A percentile compares a stretch with the other conserved stretches of the same genome.
phyloP scores from a whole-genome alignment of 2,329 filamentous ascomycete genomes.

The Talaromyces marneffei region DNA sequence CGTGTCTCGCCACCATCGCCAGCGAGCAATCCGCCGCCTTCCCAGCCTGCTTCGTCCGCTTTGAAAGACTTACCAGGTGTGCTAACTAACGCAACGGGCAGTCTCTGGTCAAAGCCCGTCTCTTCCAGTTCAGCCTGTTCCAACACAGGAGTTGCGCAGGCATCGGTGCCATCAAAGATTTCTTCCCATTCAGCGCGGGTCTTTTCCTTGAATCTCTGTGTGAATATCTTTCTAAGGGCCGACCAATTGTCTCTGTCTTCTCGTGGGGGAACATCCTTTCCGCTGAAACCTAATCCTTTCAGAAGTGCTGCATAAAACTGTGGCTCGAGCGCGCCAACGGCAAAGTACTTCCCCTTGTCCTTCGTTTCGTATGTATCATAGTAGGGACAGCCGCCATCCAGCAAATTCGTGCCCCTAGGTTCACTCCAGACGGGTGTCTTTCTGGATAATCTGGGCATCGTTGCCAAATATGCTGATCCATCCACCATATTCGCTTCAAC shows the following conservation, averaged over 20 bases:
- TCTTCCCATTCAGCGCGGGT: constrained; percentile 74
- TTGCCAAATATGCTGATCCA: constrained; percentile 70
- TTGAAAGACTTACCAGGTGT: constrained; percentile 61
- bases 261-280: constrained; percentile 42
- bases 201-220: constrained; percentile 59
- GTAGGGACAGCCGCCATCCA: constrained; percentile 81
- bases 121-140: constrained; percentile 65
- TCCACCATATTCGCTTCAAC: constrained; percentile 98
- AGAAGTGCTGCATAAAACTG: constrained; percentile 71
- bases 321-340: constrained; percentile 85
- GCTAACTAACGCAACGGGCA: constrained; percentile 49
- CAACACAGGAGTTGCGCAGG: constrained; percentile 84
- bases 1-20: constrained; percentile 68
- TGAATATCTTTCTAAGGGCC: constrained; percentile 57
- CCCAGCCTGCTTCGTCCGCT: constrained; percentile 64
- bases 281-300: constrained; percentile 57
- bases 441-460: constrained; percentile 64
- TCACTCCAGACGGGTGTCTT: constrained; percentile 58
- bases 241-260: constrained; percentile 63
- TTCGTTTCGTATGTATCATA: constrained; percentile 85
- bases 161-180: constrained; percentile 85
- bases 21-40: constrained; percentile 52
- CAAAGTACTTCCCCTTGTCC: constrained; percentile 67
- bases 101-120: constrained; percentile 45
- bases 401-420: constrained; percentile 65